These are phyloP conservation scores for Rhexocercosporidium sp. DNA, from an alignment of 2,329 filamentous ascomycete species.

Conservation along the genomic window DNA sequence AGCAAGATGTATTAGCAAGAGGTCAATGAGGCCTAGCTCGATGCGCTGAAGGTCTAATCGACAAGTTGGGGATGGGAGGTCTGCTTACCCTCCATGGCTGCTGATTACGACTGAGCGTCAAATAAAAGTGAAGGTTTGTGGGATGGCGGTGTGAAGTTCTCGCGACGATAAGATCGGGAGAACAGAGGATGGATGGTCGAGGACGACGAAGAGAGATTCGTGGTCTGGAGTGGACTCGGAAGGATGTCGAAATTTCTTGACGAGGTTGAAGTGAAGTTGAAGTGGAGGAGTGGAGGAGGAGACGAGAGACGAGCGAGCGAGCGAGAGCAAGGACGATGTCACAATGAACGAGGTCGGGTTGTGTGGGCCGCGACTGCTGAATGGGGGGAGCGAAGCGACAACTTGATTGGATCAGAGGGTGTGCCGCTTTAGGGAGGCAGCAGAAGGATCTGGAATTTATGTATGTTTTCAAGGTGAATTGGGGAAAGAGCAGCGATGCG, in stretches of 20 bases:
- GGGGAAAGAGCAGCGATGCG: slow-evolving; percentile 4
- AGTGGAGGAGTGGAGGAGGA: slow-evolving; percentile 25
- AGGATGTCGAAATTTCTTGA: slow-evolving; percentile 28
- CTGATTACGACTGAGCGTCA: slow-evolving; percentile 44
- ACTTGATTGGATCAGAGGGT: slow-evolving; percentile 6
- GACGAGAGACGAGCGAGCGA: slow-evolving; percentile 13
- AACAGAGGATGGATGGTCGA: slow-evolving; percentile 29
- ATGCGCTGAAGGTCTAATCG: slow-evolving; percentile 24
- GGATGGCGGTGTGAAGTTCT: slow-evolving; percentile 39
- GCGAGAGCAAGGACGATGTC: slow-evolving; percentile 26
- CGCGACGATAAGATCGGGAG: slow-evolving; percentile 37
- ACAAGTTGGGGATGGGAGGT: slow-evolving; percentile 18
- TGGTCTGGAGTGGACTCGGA: slow-evolving; percentile 34
- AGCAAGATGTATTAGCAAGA: slow-evolving; percentile 35
- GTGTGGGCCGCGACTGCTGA: slow-evolving; percentile 39
- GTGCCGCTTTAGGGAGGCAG: slow-evolving; percentile 20
- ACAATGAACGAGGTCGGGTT: slow-evolving; percentile 24
- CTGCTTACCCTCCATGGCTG: slow-evolving; percentile 48
- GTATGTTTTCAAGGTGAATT: neutral
- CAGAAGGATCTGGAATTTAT: slow-evolving; percentile 9
- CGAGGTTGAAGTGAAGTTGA: slow-evolving; percentile 24
- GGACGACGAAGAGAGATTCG: slow-evolving; percentile 40
- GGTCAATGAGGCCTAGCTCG: slow-evolving; percentile 23
- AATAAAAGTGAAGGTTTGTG: slow-evolving; percentile 38
- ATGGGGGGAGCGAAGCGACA: slow-evolving; percentile 39